Evolutionary conservation across 495 filamentous ascomycete genomes (phyloP).

Genomic region (Penicillium nucicola): DNA sequence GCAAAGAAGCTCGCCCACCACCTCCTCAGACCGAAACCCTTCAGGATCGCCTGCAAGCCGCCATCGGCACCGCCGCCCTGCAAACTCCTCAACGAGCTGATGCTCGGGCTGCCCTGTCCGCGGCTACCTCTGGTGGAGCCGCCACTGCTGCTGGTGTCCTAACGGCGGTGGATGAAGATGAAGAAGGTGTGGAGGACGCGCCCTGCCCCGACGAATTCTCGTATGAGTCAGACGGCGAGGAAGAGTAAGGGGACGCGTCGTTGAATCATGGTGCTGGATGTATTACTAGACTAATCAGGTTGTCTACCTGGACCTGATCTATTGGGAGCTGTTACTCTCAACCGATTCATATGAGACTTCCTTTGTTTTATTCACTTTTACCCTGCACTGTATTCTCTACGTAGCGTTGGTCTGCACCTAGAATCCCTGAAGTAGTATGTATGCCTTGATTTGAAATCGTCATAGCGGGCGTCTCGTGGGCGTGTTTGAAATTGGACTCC

Average conservation of each 20-base stretch:
- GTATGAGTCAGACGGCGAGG: slow-evolving; percentile 75
- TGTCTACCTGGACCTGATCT: slow-evolving; percentile 23
- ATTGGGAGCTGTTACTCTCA: slow-evolving; percentile 11
- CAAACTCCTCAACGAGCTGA: slow-evolving; percentile 41
- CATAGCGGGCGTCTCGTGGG: neutral
- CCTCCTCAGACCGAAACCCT: slow-evolving; percentile 43
- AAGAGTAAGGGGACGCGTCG: slow-evolving; percentile 42
- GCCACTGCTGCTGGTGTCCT: slow-evolving; percentile 66
- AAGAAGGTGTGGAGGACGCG: slow-evolving; percentile 77
- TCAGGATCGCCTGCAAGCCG: slow-evolving; percentile 42
- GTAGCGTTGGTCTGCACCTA: neutral
- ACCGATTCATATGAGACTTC: slow-evolving; percentile 11
- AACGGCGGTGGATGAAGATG: slow-evolving; percentile 83
- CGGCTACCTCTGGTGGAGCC: slow-evolving; percentile 35
- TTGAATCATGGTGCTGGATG: slow-evolving; percentile 31
- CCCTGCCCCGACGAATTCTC: slow-evolving; percentile 77
- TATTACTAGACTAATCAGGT: slow-evolving; percentile 47
- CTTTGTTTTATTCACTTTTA: neutral
- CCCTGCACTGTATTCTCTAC: neutral
- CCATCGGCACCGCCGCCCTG: slow-evolving; percentile 32
- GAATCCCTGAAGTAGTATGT: neutral
- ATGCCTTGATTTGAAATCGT: neutral
- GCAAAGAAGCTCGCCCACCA: slow-evolving; percentile 71
- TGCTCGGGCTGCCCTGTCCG: slow-evolving; percentile 32
- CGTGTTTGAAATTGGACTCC: no score